Evolutionary conservation across 1,139 yeast genomes (phyloP), one percentile per base, ranked within the genome.

Genomic region (Blastobotrys capitulatus): DNA sequence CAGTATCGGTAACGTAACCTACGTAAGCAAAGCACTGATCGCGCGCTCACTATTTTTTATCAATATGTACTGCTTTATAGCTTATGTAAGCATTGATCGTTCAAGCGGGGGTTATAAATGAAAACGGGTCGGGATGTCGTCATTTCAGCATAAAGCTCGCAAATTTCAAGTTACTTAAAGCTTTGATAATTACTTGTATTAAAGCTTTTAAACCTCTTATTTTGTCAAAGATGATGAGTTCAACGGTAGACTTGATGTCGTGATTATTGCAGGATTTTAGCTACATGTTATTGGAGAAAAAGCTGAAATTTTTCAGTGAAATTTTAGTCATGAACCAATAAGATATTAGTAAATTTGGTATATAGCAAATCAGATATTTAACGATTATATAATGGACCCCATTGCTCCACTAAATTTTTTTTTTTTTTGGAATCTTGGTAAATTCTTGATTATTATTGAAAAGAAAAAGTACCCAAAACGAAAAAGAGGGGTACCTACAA

Each of bases 131-230:
- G 32, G 32, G 29, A 46, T 46, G 44, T 37, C 48, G 48, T 37
- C 48, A 46, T 46, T 19, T 16, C 41, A 26, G 39, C 44, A 26
- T 26, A 25, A 29, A 46, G 39, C 44, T 46, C 48, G 48, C 48
- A 40, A 46, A 29, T 22, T 22, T 22, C 25, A 35, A 6, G 18
- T 19, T 10, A 6, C 32, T 8, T 10, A 34, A 20, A 20, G n/a
- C 20, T 3, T 29, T 29, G 5, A 8, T 13, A 36, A 36, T 8
- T 19, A 22, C 4, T 7, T 36, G 5, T 34, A 16, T 9, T 34
- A 6, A 34, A 34, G 37, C 19, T 9, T 6, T 16, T 18, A 18
- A 16, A 16, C 16, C 16, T 22, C n/a, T n/a, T n/a, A n/a, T n/a
- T n/a, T n/a, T n/a, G n/a, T n/a, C n/a, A n/a, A n/a, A n/a, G n/a